Evolutionary conservation across 148 eudicot species (phyloP).

Genomic region (Simmondsia chinensis): DNA sequence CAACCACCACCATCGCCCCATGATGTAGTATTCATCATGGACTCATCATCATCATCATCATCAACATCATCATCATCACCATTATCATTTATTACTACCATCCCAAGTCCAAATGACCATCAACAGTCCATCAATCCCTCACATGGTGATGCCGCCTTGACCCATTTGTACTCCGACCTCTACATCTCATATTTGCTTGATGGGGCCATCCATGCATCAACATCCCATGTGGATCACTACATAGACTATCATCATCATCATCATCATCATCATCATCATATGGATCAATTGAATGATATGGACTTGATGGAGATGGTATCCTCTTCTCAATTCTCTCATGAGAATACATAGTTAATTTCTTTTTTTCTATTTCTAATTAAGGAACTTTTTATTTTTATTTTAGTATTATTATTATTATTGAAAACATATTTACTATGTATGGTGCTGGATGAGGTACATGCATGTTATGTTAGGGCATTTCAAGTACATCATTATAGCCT

Average conservation of each 20-base stretch:
- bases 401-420: too few relatives aligned
- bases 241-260: neutral
- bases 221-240: neutral
- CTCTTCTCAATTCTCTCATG: slow-evolving; percentile 15
- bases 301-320: slow-evolving; percentile 53
- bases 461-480: too few relatives aligned
- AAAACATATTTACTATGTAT: too few relatives aligned
- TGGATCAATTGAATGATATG: slow-evolving; percentile 18
- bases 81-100: neutral
- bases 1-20: neutral
- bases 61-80: neutral
- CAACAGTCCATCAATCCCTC: neutral
- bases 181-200: slow-evolving; percentile 22
- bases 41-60: neutral
- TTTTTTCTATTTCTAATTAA: too few relatives aligned
- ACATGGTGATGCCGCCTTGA: neutral
- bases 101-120: neutral
- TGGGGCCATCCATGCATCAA: slow-evolving; percentile 9
- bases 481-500: too few relatives aligned
- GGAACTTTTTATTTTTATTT: too few relatives aligned
- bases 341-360: too few relatives aligned
- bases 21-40: neutral
- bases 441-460: too few relatives aligned
- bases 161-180: slow-evolving; percentile 13
- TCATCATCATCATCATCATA: neutral